These are phyloP conservation scores for Croton laevigatus DNA, from an alignment of 441 rosid genomes.

Conservation along the genomic window DNA sequence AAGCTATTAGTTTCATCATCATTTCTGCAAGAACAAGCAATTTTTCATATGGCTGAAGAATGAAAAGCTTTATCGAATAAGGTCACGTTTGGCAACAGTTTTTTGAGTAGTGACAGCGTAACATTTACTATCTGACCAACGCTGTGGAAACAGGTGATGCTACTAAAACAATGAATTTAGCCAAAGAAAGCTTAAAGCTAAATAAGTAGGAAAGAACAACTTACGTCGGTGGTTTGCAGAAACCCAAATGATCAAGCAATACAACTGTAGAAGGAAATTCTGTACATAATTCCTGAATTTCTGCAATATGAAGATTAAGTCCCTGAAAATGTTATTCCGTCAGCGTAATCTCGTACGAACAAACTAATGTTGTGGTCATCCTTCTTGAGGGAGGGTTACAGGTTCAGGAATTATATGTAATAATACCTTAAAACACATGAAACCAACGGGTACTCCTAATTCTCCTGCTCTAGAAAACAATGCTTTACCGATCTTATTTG, in stretches of 20 bases:
- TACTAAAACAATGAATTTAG: too few relatives aligned
- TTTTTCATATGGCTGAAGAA: constrained; percentile 4
- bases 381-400: neutral
- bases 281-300: constrained; percentile 72
- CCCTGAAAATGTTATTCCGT: constrained; percentile 50
- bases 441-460: constrained; percentile 83
- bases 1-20: constrained; percentile 56
- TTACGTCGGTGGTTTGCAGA: constrained; percentile 80
- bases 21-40: constrained; percentile 43
- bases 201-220: constrained; percentile 16
- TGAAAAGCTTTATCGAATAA: constrained; percentile 3
- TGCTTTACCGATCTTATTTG: constrained; percentile 76
- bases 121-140: too few relatives aligned
- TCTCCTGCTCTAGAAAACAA: constrained; percentile 89
- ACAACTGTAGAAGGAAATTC: constrained; percentile 74
- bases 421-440: constrained; percentile 91
- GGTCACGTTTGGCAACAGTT: too few relatives aligned
- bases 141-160: too few relatives aligned
- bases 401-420: constrained; percentile 5
- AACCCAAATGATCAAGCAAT: constrained; percentile 83
- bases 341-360: constrained; percentile 8
- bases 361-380: neutral
- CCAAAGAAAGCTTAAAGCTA: too few relatives aligned
- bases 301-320: constrained; percentile 66
- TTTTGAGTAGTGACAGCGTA: too few relatives aligned